Evolutionary conservation across 2,329 filamentous ascomycete species (phyloP).

Genomic region (Aspergillus hiratsukae): DNA sequence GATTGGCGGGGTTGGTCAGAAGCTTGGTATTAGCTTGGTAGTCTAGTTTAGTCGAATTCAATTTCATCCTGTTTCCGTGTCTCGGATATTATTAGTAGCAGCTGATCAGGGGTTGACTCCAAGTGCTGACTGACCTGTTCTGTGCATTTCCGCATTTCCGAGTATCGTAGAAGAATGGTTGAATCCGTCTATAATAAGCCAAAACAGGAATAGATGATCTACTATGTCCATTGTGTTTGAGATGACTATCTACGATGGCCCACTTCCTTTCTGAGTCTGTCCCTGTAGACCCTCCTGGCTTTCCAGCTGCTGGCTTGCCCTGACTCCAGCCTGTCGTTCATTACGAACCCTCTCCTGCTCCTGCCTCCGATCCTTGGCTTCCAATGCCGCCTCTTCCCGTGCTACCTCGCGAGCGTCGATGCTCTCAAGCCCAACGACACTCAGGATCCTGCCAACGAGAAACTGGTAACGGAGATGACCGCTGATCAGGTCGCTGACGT

Average conservation of each 20-base stretch:
- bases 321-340: conserved; percentile 24
- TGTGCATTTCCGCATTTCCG: not conserved
- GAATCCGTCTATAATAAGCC: not conserved
- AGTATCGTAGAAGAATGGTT: not conserved
- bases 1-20: not conserved
- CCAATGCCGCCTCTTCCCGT: conserved; percentile 40
- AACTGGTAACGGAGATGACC: conserved; percentile 69
- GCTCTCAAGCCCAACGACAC: conserved; percentile 65
- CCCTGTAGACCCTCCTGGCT: conserved; percentile 15
- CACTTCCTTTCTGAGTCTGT: conserved; percentile 7
- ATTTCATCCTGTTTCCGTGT: not conserved
- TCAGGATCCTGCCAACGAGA: conserved; percentile 62
- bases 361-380: conserved; percentile 35
- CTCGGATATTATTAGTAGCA: not conserved
- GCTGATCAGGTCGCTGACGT: conserved; percentile 61
- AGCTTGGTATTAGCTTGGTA: not conserved
- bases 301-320: conserved; percentile 17
- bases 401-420: conserved; percentile 47
- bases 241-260: not conserved
- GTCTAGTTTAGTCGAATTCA: not conserved
- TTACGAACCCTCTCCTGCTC: conserved; percentile 32
- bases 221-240: not conserved
- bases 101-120: not conserved
- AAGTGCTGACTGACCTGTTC: not conserved
- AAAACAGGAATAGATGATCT: not conserved